Evolutionary conservation across 768 basidiomycete species (phyloP).

Genomic region (Lactarius quietus): DNA sequence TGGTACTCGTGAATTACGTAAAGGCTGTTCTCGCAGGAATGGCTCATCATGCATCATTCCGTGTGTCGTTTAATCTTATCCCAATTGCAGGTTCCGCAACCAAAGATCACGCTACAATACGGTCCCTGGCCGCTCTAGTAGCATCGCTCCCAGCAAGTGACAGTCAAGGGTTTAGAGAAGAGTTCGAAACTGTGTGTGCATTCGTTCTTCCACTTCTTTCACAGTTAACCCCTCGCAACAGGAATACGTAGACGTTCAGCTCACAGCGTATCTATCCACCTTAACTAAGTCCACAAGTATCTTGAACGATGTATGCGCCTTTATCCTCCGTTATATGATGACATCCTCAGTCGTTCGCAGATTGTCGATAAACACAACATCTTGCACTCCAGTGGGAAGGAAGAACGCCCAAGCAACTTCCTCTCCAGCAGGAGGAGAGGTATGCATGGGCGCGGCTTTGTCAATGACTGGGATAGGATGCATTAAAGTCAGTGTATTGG

Average conservation of each 20-base stretch:
- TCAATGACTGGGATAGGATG: slow-evolving; percentile 28
- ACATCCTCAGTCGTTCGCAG: slow-evolving; percentile 35
- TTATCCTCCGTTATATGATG: slow-evolving; percentile 14
- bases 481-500: slow-evolving; percentile 3
- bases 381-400: slow-evolving; percentile 51
- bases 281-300: slow-evolving; percentile 86
- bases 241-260: slow-evolving; percentile 96
- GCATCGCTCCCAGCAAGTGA: slow-evolving; percentile 87
- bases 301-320: slow-evolving; percentile 74
- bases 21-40: slow-evolving; percentile 68
- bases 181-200: slow-evolving; percentile 75
- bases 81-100: slow-evolving; percentile 55
- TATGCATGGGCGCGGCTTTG: slow-evolving; percentile 22
- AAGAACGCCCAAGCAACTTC: slow-evolving; percentile 44
- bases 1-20: slow-evolving; percentile 85
- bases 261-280: slow-evolving; percentile 83
- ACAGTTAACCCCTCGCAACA: slow-evolving; percentile 33
- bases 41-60: slow-evolving; percentile 22
- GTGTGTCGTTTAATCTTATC: slow-evolving; percentile 1
- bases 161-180: slow-evolving; percentile 75
- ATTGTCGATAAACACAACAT: slow-evolving; percentile 77
- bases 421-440: slow-evolving; percentile 30
- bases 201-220: neutral
- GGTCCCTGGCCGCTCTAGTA: slow-evolving; percentile 81
- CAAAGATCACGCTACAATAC: slow-evolving; percentile 76